Base-by-base conservation (phyloP, 2,329 filamentous ascomycete species). In the Rhynchosporium agropyri region DNA sequence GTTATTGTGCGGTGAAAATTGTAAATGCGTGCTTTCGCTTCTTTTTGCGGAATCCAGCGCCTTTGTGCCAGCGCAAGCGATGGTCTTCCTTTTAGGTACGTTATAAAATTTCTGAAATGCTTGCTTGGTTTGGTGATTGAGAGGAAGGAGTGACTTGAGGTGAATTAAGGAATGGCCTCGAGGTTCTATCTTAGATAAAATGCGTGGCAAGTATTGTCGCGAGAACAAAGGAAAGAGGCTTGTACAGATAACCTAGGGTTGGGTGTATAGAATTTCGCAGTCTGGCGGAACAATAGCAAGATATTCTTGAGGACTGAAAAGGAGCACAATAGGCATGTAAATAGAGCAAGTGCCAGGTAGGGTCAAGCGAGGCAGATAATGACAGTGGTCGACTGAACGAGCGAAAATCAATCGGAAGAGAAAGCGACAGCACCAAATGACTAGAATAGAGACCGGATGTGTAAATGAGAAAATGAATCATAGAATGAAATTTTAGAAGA, bases 381-480 rank as follows among this genome's bases (percentile, higher is more conserved):
- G 58, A 51, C 46, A 45, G 58, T 60, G 58, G 26, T 8, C 42
- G 36, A 29, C 26, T 42, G 50, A 51, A 33, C 0, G 48, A 54
- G 38, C n/a, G 50, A 28, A 42, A 54, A 54, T 60, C 46, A 60
- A 45, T 53, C 36, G 53, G 58, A 60, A 45, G 33, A 43, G 48
- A 36, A 53, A 53, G 48, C 36, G 53, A 53, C 3, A 51, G 36
- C 33, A 51, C 2, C 8, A 65, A 63, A 60, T 40, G 31, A 40
- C 9, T 12, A 20, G 58, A 63, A 45, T 54, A 20, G 20, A 20
- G 20, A 20, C 20, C 20, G 20, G 20, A 43, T 45, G 56, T 49
- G 64, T 64, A 61, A 48, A 62, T 45, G 63, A 57, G 53, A 62
- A 43, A 61, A 55, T 48, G 59, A 26, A 48, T 63, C 48, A 62